Percentiles rank a stretch among this genome's conserved stretches.
phyloP scores from a whole-genome alignment of 805 yeast genomes.

The Priceomyces fermenticarens region DNA sequence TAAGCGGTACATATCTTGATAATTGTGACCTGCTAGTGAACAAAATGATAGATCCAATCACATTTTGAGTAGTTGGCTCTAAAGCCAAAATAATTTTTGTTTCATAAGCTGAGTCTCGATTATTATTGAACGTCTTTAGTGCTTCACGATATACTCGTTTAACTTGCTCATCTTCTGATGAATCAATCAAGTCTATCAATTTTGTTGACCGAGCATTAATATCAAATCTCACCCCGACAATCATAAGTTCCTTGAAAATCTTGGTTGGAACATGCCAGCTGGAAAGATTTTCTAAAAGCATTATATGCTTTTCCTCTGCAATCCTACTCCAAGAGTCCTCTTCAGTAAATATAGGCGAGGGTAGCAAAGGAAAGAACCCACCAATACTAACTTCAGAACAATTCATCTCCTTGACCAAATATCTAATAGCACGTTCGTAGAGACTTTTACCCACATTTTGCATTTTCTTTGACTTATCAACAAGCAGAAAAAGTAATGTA shows the following conservation, averaged over 20 bases:
- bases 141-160: slow-evolving; percentile 36
- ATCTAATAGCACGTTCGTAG: slow-evolving; percentile 51
- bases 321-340: slow-evolving; percentile 28
- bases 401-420: slow-evolving; percentile 41
- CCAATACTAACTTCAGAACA: slow-evolving; percentile 44
- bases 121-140: slow-evolving; percentile 21
- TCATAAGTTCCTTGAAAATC: slow-evolving; percentile 51
- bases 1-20: slow-evolving; percentile 49
- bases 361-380: slow-evolving; percentile 46
- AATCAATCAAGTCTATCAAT: slow-evolving; percentile 38
- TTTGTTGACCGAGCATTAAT: slow-evolving; percentile 45
- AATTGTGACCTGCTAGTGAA: slow-evolving; percentile 46
- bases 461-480: slow-evolving; percentile 50
- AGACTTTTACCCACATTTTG: slow-evolving; percentile 56
- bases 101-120: slow-evolving; percentile 24
- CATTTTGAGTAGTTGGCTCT: slow-evolving; percentile 50
- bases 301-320: slow-evolving; percentile 23
- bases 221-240: slow-evolving; percentile 57
- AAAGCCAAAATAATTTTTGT: slow-evolving; percentile 49
- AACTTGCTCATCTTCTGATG: slow-evolving; percentile 19
- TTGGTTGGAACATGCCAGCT: slow-evolving; percentile 55
- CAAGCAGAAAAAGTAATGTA: slow-evolving; percentile 44
- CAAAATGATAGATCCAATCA: slow-evolving; percentile 50
- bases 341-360: slow-evolving; percentile 7
- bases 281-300: slow-evolving; percentile 40